A percentile compares a stretch with the other conserved stretches of the same genome.
Conservation (phyloP, 768 basidiomycete genomes). For the Amanita exitialis region DNA sequence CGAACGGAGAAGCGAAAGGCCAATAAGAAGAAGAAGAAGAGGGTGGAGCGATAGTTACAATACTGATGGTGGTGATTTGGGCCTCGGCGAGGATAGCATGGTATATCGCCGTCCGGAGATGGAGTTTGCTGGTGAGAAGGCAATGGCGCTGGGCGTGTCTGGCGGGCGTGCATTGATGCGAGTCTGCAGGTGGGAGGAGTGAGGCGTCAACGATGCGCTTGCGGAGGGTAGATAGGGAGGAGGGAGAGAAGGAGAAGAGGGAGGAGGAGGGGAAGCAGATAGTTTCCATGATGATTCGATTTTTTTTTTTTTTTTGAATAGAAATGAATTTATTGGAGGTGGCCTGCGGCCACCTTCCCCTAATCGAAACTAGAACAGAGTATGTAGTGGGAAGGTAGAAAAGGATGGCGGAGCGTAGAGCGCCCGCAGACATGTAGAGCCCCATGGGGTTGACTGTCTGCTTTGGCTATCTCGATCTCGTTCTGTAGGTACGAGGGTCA, state of each 20-base stretch:
- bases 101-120: conserved; percentile 76
- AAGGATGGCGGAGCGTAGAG: too few species aligned
- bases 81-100: conserved; percentile 71
- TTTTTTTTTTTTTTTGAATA: too few species aligned
- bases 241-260: neutral
- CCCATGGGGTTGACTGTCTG: too few species aligned
- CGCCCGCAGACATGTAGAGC: too few species aligned
- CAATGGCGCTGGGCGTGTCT: conserved; percentile 70
- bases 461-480: too few species aligned
- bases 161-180: neutral
- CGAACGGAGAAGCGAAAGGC: too few species aligned
- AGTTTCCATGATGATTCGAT: conserved; percentile 3
- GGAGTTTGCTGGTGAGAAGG: conserved; percentile 76
- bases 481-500: too few species aligned
- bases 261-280: neutral
- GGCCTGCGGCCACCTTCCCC: too few species aligned
- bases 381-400: too few species aligned
- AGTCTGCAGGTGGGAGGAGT: neutral
- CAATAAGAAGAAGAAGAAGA: conserved; percentile 10
- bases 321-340: too few species aligned
- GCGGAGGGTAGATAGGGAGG: neutral
- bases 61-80: too few species aligned
- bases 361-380: too few species aligned
- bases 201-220: conserved; percentile 1
- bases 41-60: conserved; percentile 8